Conservation (phyloP, 768 basidiomycete species). For the Phaeotremella skinneri region DNA sequence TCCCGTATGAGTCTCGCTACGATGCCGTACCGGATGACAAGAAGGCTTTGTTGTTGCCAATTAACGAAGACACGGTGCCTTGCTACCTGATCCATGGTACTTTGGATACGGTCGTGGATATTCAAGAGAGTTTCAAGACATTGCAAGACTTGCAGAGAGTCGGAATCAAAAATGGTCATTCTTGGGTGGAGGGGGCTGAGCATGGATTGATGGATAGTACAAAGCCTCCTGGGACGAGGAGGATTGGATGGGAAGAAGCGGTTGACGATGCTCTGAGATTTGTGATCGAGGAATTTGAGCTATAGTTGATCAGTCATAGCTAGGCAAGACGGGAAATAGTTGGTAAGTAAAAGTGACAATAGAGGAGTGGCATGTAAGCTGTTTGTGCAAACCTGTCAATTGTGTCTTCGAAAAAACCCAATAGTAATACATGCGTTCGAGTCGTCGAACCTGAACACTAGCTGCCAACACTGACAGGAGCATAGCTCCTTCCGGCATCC, state of each 20-base stretch:
- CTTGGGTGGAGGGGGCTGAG: constrained; percentile 13
- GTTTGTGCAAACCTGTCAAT: too few species aligned
- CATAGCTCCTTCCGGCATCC: not conserved
- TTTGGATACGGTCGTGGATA: constrained; percentile 2
- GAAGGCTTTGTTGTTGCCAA: not conserved
- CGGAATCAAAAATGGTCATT: not conserved
- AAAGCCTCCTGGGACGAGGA: not conserved
- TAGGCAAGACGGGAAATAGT: too few species aligned
- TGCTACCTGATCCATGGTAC: constrained; percentile 1
- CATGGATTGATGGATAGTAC: constrained; percentile 10
- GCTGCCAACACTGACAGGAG: constrained; percentile 9
- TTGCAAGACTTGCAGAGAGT: not conserved
- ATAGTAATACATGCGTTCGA: too few species aligned
- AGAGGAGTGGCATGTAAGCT: too few species aligned
- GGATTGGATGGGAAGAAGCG: not conserved
- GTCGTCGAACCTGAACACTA: too few species aligned
- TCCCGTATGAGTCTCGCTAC: not conserved
- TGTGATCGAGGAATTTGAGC: not conserved
- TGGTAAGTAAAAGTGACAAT: too few species aligned
- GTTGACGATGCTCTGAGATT: not conserved
- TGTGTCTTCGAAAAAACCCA: too few species aligned
- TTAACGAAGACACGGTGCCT: not conserved
- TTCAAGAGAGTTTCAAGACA: not conserved
- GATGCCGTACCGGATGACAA: not conserved
- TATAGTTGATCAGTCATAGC: not conserved